Evolutionary conservation across 768 basidiomycete genomes (phyloP).

Genomic region (Phlebiopsis flavidoalba): DNA sequence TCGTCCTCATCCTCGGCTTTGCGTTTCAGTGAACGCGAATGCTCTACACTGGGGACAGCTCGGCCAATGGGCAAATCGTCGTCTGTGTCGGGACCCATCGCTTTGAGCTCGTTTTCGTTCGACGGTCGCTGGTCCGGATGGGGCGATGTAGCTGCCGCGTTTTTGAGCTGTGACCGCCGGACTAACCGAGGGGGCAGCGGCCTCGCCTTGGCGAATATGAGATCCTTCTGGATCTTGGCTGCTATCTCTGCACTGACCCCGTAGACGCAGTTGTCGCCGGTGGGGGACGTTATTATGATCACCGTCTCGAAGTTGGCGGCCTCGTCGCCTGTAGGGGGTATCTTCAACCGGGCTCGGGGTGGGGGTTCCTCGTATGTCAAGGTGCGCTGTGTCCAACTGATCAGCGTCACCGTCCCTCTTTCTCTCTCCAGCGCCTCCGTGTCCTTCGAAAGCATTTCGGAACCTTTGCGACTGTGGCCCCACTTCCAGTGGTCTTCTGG

Average conservation of each 20-base stretch:
- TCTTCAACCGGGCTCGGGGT: not conserved
- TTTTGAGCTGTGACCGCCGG: not conserved
- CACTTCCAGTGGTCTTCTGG: constrained; percentile 15
- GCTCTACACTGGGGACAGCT: not conserved
- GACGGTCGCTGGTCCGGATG: not conserved
- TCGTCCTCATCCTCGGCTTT: not conserved
- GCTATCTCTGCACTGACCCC: not conserved
- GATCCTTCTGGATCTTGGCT: not conserved
- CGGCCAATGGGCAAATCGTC: not conserved
- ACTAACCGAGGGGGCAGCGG: not conserved
- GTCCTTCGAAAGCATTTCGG: not conserved
- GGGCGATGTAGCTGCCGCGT: not conserved
- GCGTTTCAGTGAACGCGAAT: not conserved
- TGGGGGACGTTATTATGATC: constrained; percentile 7
- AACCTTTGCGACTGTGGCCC: constrained; percentile 1
- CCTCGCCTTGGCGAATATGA: not conserved
- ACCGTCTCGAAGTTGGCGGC: not conserved
- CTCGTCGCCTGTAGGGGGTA: not conserved
- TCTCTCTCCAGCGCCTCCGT: not conserved
- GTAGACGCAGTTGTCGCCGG: not conserved
- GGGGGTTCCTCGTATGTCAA: not conserved
- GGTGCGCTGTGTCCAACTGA: not conserved
- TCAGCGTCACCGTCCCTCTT: not conserved
- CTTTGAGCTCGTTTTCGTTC: not conserved
- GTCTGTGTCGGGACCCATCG: not conserved